These are phyloP conservation scores for Yamadazyma insecticola DNA, from an alignment of 805 yeast species.

Conservation along the genomic window DNA sequence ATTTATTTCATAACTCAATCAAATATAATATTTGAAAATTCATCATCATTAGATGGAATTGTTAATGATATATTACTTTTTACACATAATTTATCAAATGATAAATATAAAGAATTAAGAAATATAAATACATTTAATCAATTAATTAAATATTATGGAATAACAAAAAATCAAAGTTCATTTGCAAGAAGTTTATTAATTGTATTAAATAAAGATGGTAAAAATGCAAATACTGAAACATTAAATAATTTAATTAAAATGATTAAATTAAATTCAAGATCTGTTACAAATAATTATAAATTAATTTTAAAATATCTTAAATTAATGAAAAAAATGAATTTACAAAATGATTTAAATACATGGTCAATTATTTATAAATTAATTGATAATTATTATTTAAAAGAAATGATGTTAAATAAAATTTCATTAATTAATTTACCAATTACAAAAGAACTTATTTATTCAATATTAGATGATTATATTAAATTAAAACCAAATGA, in stretches of 20 bases:
- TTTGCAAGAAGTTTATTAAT: conserved; percentile 36
- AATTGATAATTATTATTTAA: conserved; percentile 33
- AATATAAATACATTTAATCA: conserved; percentile 35
- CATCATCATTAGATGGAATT: conserved; percentile 30
- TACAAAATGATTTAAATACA: conserved; percentile 29
- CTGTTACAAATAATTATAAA: conserved; percentile 27
- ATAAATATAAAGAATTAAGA: conserved; percentile 23
- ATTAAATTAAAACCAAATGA: conserved; percentile 21
- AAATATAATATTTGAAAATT: conserved; percentile 24
- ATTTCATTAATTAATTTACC: conserved; percentile 30
- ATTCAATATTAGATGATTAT: conserved; percentile 32
- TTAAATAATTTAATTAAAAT: conserved; percentile 32
- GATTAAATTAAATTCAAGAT: conserved; percentile 28
- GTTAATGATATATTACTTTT: conserved; percentile 33
- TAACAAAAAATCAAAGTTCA: conserved; percentile 33
- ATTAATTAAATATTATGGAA: conserved; percentile 37
- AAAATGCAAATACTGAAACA: conserved; percentile 35
- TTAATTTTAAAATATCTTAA: conserved; percentile 27
- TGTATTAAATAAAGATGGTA: conserved; percentile 40
- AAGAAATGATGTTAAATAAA: conserved; percentile 30
- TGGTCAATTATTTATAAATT: conserved; percentile 35
- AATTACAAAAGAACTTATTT: conserved; percentile 24
- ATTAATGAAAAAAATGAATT: conserved; percentile 18
- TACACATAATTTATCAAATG: conserved; percentile 33
- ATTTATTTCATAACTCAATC: conserved; percentile 34